Base-by-base conservation (phyloP, 345 rosid species). In the Cardamine resedifolia region DNA sequence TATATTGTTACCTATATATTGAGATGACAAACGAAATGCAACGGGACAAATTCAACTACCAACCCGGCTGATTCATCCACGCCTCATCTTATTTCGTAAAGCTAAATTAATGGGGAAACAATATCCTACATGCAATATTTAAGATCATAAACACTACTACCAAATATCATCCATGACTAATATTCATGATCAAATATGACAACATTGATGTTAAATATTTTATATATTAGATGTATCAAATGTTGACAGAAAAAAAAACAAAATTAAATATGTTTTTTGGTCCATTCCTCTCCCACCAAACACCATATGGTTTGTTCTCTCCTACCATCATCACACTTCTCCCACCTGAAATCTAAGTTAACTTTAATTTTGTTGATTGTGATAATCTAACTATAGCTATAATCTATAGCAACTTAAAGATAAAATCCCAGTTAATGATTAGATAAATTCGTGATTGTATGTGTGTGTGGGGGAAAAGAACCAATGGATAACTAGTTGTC, bases 31-130 rank as follows among this genome's bases (percentile, higher is more conserved):
- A 48, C 18, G 11, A 50, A 60, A 23, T 71, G 60, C 51, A 60
- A 60, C 20, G 15, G 12, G 60, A 60, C 60, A 60, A 71, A 39
- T 15, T 7, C 69, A 72, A 63, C 76, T 10, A 63, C 69, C 76
- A 27, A 19, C 45, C 36, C 15, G 14, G 20, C 58, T 58, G 2
- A 58, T 33, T 6, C 27, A 23, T 58, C 18, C 18, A 30, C 5
- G 19, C 36, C 58, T 6, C 34, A 9, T 45, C 7, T 31, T 44
- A 20, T 19, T 64, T 44, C 53, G 55, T 41, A 4, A 68, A 2
- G 38, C 61, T 16, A 39, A 24, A 66, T 7, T 20, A 18, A 15
- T 26, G 49, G 49, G 18, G 2, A 66, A 14, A 36, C 8, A 50
- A 50, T 9, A 34, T n/a, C 5, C 4, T 67, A 38, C 26, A 18